These are phyloP conservation scores for Gillenia trifoliata DNA, from an alignment of 306 rosid species.

Conservation along the genomic window DNA sequence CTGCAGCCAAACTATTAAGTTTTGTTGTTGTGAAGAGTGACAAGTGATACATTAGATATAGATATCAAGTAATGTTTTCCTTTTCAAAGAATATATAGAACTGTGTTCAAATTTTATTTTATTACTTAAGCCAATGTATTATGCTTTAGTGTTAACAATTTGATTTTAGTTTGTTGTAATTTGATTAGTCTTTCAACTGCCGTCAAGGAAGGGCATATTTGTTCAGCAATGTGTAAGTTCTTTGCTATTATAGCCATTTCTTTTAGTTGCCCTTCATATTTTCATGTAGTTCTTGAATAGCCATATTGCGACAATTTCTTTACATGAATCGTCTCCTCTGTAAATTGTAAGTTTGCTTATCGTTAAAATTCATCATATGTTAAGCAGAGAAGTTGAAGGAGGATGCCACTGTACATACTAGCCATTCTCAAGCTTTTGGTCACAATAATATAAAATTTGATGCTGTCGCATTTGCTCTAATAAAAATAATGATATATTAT, in stretches of 20 bases:
- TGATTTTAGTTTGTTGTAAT: conserved; percentile 36
- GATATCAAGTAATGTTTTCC: background rate
- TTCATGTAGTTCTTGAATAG: background rate
- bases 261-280: background rate
- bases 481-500: background rate
- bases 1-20: background rate
- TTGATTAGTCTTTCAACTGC: conserved; percentile 69
- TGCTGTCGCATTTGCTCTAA: background rate
- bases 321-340: too few species aligned
- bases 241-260: background rate
- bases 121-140: background rate
- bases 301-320: background rate
- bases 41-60: background rate
- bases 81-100: background rate
- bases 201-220: conserved; percentile 75
- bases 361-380: background rate
- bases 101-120: background rate
- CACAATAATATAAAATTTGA: background rate
- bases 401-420: background rate
- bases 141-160: conserved; percentile 1
- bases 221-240: conserved; percentile 80
- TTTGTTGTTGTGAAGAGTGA: background rate
- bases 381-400: background rate
- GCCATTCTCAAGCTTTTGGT: background rate
- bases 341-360: background rate